phyloP scores from a whole-genome alignment of 768 basidiomycete species.

The Rhizopogon vesiculosus region DNA sequence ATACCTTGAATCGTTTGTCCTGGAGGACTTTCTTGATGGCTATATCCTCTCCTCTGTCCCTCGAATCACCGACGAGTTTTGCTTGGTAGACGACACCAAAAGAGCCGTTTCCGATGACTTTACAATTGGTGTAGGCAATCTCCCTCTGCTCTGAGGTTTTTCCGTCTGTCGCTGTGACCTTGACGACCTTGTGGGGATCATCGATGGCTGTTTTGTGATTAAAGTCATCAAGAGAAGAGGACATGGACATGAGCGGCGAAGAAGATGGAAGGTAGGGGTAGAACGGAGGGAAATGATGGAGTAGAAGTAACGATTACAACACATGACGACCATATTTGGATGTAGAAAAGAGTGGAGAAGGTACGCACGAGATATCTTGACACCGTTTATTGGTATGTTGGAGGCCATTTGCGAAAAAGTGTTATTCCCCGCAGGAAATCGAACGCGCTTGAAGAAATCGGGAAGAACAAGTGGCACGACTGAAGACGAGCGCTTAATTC shows the following conservation, averaged over 20 bases:
- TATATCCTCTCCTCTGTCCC: constrained; percentile 71
- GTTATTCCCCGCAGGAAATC: background rate
- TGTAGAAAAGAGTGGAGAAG: constrained; percentile 12
- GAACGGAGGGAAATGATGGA: constrained; percentile 28
- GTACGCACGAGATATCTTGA: constrained; percentile 79
- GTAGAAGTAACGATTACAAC: constrained; percentile 7
- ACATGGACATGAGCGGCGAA: constrained; percentile 16
- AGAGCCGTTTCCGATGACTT: constrained; percentile 97
- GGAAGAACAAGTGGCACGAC: constrained; percentile 6
- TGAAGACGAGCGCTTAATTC: constrained; percentile 12
- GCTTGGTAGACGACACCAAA: constrained; percentile 99
- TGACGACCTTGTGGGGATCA: constrained; percentile 95
- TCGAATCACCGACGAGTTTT: constrained; percentile 65
- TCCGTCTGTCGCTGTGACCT: constrained; percentile 92
- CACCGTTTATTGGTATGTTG: constrained; percentile 81
- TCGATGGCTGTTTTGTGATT: constrained; percentile 61
- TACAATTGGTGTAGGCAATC: constrained; percentile 94
- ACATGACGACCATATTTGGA: constrained; percentile 26
- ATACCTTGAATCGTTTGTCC: constrained; percentile 99
- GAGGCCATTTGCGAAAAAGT: constrained; percentile 50
- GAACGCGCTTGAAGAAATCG: constrained; percentile 3
- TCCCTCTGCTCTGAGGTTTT: constrained; percentile 86
- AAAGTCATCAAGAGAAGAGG: constrained; percentile 19
- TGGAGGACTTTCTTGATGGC: constrained; percentile 99
- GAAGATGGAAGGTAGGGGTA: constrained; percentile 30